phyloP scores from a whole-genome alignment of 2,329 filamentous ascomycete genomes.

The Aspergillus sp. region DNA sequence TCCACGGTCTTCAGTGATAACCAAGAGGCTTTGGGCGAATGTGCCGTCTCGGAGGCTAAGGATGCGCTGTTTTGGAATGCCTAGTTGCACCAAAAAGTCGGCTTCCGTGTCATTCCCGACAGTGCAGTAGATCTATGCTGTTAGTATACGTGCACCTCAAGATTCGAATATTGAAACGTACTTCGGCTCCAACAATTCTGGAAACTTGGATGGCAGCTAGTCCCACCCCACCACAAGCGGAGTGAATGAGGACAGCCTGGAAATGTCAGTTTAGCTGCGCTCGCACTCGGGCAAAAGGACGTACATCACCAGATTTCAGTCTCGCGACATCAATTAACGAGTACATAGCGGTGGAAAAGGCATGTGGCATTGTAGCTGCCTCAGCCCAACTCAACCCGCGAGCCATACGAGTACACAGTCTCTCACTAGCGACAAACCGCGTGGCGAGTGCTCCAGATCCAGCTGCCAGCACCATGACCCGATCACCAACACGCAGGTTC shows the following conservation, averaged over 20 bases:
- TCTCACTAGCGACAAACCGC: not conserved
- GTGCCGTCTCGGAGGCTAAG: not conserved
- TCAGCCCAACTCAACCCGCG: slow-evolving; percentile 4
- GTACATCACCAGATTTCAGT: slow-evolving; percentile 7
- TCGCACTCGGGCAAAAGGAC: not conserved
- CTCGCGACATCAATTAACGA: slow-evolving; percentile 6
- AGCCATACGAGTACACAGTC: slow-evolving; percentile 7
- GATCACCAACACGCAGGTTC: slow-evolving; percentile 22
- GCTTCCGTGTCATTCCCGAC: not conserved
- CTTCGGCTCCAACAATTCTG: slow-evolving; percentile 5
- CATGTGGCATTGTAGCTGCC: slow-evolving; percentile 3
- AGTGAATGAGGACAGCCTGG: slow-evolving; percentile 12
- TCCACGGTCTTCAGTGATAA: not conserved
- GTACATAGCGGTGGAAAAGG: slow-evolving; percentile 11
- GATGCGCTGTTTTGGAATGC: not conserved
- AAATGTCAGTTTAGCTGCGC: not conserved
- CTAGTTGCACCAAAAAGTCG: not conserved
- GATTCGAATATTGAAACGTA: not conserved
- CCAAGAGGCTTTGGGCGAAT: not conserved
- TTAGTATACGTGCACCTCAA: not conserved
- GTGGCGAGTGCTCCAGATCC: not conserved
- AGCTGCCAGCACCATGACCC: slow-evolving; percentile 14
- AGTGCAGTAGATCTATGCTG: not conserved
- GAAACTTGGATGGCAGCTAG: slow-evolving; percentile 12
- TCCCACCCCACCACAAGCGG: slow-evolving; percentile 5